Conservation (phyloP, 2,329 filamentous ascomycete genomes). For the Tolypocladium tundrense region DNA sequence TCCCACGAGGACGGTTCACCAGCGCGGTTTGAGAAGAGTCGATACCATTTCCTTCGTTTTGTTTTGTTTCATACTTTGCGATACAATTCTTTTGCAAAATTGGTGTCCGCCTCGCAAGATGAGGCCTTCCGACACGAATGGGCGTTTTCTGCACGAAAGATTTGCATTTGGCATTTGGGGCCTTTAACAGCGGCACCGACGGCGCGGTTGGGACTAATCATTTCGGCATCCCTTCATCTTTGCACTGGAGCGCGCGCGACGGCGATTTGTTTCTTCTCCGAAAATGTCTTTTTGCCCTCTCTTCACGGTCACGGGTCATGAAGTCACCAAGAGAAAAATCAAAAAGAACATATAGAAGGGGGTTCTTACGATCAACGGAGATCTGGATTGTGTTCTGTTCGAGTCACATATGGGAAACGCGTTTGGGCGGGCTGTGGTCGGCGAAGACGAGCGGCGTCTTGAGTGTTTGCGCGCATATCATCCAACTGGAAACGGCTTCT, state of each 20-base stretch:
- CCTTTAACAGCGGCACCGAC: slow-evolving; percentile 7
- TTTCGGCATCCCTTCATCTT: slow-evolving; percentile 8
- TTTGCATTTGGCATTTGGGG: slow-evolving; percentile 6
- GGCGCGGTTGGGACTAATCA: slow-evolving; percentile 7
- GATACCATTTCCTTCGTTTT: slow-evolving; percentile 33
- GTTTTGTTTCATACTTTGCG: slow-evolving; percentile 12
- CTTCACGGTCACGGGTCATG: slow-evolving; percentile 29
- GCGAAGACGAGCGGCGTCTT: slow-evolving; percentile 24
- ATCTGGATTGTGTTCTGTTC: slow-evolving; percentile 23
- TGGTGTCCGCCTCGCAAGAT: slow-evolving; percentile 21
- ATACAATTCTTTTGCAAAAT: slow-evolving; percentile 13
- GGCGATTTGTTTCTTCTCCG: slow-evolving; percentile 2
- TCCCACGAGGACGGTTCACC: slow-evolving; percentile 20
- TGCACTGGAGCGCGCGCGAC: slow-evolving; percentile 9
- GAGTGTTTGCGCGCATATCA: slow-evolving; percentile 15
- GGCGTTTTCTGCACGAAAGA: slow-evolving; percentile 19
- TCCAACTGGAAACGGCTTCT: slow-evolving; percentile 18
- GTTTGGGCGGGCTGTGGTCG: slow-evolving; percentile 20
- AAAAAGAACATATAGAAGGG: slow-evolving; percentile 40
- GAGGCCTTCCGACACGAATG: slow-evolving; percentile 32
- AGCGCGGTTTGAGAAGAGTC: slow-evolving; percentile 33
- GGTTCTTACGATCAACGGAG: slow-evolving; percentile 21
- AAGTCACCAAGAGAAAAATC: slow-evolving; percentile 32
- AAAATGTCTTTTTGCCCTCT: slow-evolving; percentile 20
- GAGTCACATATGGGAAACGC: slow-evolving; percentile 22